Conservation (phyloP, 352 stramenopile species). For the Poterioochromonas sp. region DNA sequence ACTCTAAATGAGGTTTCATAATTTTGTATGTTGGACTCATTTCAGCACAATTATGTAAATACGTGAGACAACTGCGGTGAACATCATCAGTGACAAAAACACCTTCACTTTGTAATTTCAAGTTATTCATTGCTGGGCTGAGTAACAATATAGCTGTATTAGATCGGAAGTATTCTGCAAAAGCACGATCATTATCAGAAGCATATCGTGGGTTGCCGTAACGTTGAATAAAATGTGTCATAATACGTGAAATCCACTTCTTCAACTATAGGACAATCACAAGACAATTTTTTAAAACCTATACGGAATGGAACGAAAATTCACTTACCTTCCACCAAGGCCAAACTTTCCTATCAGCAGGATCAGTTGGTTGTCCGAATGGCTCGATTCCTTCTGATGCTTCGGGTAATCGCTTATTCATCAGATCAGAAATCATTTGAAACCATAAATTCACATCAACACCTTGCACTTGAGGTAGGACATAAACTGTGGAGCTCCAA, state of each 20-base stretch:
- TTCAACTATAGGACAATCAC: conserved; percentile 52
- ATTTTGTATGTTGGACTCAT: conserved; percentile 91
- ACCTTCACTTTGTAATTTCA: conserved; percentile 79
- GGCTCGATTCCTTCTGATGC: conserved; percentile 63
- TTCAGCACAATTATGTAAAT: conserved; percentile 83
- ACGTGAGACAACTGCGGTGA: conserved; percentile 80
- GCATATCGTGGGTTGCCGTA: conserved; percentile 91
- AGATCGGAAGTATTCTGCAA: conserved; percentile 83
- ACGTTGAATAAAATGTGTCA: conserved; percentile 88
- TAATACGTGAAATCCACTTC: conserved; percentile 93
- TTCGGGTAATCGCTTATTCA: conserved; percentile 81
- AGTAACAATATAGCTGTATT: conserved; percentile 74
- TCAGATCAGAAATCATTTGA: conserved; percentile 47
- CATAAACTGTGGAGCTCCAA: conserved; percentile 90
- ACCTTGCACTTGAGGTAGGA: conserved; percentile 55
- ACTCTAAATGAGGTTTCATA: conserved; percentile 91
- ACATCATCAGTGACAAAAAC: conserved; percentile 91
- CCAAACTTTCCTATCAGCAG: conserved; percentile 82
- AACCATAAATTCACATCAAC: conserved; percentile 39
- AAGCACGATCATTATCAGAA: conserved; percentile 71
- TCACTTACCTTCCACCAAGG: conserved; percentile 85
- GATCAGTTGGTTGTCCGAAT: conserved; percentile 68
- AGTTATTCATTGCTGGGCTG: conserved; percentile 67
- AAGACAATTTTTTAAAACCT: background rate
- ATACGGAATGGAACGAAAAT: background rate